Evolutionary conservation across 1,284 basidiomycete genomes (phyloP), one percentile per base, ranked within the genome.

Genomic region (Neonothopanus nambi): DNA sequence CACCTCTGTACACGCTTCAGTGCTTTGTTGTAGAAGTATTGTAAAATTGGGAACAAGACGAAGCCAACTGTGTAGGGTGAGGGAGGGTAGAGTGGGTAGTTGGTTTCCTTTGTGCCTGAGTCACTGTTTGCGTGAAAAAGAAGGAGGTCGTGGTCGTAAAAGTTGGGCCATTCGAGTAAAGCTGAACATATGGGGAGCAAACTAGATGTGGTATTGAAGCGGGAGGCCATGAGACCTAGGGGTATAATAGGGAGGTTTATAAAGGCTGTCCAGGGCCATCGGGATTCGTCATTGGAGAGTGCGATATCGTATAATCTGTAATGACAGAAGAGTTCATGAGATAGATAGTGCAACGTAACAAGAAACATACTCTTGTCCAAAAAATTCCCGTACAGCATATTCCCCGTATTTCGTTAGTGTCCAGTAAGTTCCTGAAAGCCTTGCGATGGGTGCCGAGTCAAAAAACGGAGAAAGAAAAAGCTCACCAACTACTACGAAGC

Each of bases 231-330:
- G 59, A 86, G 77, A 23, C 73, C 73, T 48, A 84, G 61, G 0
- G 84, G 82, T 48, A 86, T 77, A 35, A 84, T 62, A 5, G 82
- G 88, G 13, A 92, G 81, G 63, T 90, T 84, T 64, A 90, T 65
- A 67, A 78, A 87, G 28, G 86, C 83, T 41, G 82, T 78, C 79
- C 82, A 82, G 0, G 85, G 82, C 85, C 89, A 88, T 42, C 84
- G 81, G 40, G 71, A 70, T 2, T 80, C 79, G 62, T 89, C 82
- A 52, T 86, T 79, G 0, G 82, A 80, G 12, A 91, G 67, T 18
- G 90, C 69, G 20, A 82, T 60, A 46, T 81, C 73, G 59, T 77
- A 85, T 75, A 85, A 80, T 62, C 82, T 84, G 56, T 12, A 13
- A 20, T 39, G 15, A 11, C 24, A 37, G 47, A 26, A 23, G 28